These are phyloP conservation scores for Clavaria fumosa DNA, from an alignment of 768 basidiomycete species.

Conservation along the genomic window DNA sequence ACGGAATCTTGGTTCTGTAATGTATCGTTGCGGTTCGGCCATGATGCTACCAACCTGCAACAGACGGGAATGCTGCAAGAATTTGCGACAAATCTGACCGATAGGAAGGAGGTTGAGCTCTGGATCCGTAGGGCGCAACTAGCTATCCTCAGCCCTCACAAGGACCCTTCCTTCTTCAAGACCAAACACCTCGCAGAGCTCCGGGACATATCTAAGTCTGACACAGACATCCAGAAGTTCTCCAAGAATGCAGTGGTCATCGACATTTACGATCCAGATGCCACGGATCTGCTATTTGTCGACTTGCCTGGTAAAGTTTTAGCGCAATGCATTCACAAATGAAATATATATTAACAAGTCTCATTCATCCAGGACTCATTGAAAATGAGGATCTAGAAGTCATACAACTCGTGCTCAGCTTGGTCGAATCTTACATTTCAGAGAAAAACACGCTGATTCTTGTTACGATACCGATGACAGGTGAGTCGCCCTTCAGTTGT, in stretches of 20 bases:
- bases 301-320: conserved; percentile 34
- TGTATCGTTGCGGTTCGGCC: conserved; percentile 26
- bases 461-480: conserved; percentile 49
- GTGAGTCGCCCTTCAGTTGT: conserved; percentile 17
- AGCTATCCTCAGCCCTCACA: conserved; percentile 34
- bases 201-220: conserved; percentile 3
- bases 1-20: conserved; percentile 27
- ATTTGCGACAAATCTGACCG: conserved; percentile 29
- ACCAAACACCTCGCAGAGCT: conserved; percentile 16
- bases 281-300: conserved; percentile 35
- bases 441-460: conserved; percentile 44
- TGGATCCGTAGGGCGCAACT: conserved; percentile 44
- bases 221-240: conserved; percentile 18
- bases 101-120: conserved; percentile 32
- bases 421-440: conserved; percentile 33
- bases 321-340: conserved; percentile 8
- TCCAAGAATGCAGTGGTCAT: conserved; percentile 37
- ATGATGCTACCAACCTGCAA: conserved; percentile 8
- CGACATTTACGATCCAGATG: conserved; percentile 27
- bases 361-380: conserved; percentile 31
- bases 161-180: conserved; percentile 14
- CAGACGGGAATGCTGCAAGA: background rate
- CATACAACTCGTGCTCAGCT: conserved; percentile 28
- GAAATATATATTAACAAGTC: conserved; percentile 13
- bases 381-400: conserved; percentile 31